phyloP scores from a whole-genome alignment of 345 rosid genomes.

The Eucalyptus tenuipes region DNA sequence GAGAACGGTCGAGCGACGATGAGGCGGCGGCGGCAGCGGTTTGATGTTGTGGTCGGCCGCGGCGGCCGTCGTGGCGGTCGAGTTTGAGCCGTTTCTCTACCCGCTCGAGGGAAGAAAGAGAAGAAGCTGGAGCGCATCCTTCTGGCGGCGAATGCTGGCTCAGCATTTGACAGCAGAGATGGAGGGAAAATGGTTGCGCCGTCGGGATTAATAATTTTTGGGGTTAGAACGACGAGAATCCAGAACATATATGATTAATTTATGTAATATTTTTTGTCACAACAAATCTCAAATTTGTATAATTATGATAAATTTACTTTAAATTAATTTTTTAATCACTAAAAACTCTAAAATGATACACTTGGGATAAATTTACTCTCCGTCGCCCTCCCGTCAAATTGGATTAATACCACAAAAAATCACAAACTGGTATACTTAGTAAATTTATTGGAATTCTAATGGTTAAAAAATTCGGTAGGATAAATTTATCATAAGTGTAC shows the following conservation, averaged over 20 bases:
- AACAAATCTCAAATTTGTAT: no score
- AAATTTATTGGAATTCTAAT: no score
- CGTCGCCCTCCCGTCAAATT: rapidly evolving
- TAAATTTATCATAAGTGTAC: rapidly evolving
- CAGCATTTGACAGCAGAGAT: neutral
- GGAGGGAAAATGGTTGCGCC: neutral
- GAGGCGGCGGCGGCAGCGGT: no score
- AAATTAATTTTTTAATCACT: no score
- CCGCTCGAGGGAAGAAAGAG: constrained; percentile 33
- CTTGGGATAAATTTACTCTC: rapidly evolving
- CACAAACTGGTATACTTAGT: rapidly evolving
- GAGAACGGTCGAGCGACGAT: neutral
- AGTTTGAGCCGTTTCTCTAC: constrained; percentile 40
- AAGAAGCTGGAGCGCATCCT: constrained; percentile 19
- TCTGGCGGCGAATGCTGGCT: neutral
- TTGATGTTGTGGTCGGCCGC: no score
- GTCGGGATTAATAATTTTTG: no score
- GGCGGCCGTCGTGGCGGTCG: neutral
- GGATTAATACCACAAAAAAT: no score
- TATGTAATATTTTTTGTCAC: no score
- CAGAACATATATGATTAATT: no score
- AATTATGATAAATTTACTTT: no score
- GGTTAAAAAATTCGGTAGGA: rapidly evolving
- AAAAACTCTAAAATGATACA: rapidly evolving
- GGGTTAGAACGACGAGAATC: no score